phyloP scores from a whole-genome alignment of 192 early-diverging fungal genomes.

The Dissophora ornata region DNA sequence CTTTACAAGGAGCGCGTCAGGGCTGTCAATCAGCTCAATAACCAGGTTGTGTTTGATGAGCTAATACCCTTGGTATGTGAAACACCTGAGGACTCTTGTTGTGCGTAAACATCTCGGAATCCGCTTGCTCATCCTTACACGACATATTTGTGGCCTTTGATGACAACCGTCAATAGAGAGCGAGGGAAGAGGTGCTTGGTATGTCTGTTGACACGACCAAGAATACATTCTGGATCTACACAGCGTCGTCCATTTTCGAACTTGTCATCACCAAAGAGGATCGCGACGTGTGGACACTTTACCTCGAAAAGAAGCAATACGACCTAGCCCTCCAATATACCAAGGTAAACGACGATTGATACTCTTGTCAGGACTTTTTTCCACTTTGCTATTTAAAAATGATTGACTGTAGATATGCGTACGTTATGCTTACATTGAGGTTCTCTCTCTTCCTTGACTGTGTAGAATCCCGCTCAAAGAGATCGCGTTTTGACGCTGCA shows the following conservation, averaged over 20 bases:
- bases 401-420: too few species aligned
- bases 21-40: constrained; percentile 84
- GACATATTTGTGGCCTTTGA: too few species aligned
- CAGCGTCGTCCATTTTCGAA: constrained; percentile 86
- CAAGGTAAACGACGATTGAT: constrained; percentile 58
- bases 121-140: too few species aligned
- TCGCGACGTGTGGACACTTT: constrained; percentile 94
- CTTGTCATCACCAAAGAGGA: constrained; percentile 93
- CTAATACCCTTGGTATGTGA: constrained; percentile 71
- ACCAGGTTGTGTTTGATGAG: constrained; percentile 88
- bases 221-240: constrained; percentile 93
- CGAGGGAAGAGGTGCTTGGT: constrained; percentile 71
- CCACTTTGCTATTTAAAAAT: too few species aligned
- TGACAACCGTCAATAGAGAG: constrained; percentile 48
- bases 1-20: constrained; percentile 82
- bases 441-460: too few species aligned
- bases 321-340: constrained; percentile 84
- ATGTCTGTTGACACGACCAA: constrained; percentile 81
- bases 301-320: constrained; percentile 83
- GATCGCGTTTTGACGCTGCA: constrained; percentile 86
- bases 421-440: too few species aligned
- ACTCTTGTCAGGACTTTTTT: too few species aligned
- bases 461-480: constrained; percentile 72
- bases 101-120: too few species aligned
- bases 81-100: background rate